These are phyloP conservation scores for Zygosaccharomyces sapae DNA, from an alignment of 1,139 yeast genomes.

Conservation along the genomic window DNA sequence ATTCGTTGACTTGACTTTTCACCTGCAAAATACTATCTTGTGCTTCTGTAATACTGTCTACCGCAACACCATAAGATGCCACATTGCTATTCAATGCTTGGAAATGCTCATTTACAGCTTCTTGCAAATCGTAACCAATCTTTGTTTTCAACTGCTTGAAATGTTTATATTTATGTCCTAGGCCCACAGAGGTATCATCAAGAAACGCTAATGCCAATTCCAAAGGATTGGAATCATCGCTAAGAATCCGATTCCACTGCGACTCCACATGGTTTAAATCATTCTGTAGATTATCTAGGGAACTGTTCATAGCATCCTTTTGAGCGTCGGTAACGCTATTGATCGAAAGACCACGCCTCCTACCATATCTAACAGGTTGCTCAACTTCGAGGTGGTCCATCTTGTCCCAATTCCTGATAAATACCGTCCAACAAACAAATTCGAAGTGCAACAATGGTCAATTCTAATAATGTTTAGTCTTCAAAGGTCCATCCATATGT, in stretches of 20 bases:
- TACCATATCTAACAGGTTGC: conserved; percentile 19
- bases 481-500: background rate
- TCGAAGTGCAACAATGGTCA: background rate
- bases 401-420: background rate
- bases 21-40: conserved; percentile 31
- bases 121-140: conserved; percentile 56
- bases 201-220: conserved; percentile 77
- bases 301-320: conserved; percentile 29
- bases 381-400: conserved; percentile 18
- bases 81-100: conserved; percentile 81
- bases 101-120: conserved; percentile 76
- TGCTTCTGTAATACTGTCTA: conserved; percentile 37
- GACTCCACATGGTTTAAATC: conserved; percentile 32
- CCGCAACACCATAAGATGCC: conserved; percentile 65
- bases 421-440: background rate
- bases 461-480: background rate
- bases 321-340: conserved; percentile 30
- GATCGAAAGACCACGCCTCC: conserved; percentile 32
- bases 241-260: conserved; percentile 41
- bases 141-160: conserved; percentile 51
- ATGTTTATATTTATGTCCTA: conserved; percentile 65
- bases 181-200: conserved; percentile 84
- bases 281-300: conserved; percentile 30
- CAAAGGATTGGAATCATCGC: conserved; percentile 63
- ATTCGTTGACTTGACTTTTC: conserved; percentile 35